phyloP scores from a whole-genome alignment of 257 asterid genomes.

The Salvia splendens region DNA sequence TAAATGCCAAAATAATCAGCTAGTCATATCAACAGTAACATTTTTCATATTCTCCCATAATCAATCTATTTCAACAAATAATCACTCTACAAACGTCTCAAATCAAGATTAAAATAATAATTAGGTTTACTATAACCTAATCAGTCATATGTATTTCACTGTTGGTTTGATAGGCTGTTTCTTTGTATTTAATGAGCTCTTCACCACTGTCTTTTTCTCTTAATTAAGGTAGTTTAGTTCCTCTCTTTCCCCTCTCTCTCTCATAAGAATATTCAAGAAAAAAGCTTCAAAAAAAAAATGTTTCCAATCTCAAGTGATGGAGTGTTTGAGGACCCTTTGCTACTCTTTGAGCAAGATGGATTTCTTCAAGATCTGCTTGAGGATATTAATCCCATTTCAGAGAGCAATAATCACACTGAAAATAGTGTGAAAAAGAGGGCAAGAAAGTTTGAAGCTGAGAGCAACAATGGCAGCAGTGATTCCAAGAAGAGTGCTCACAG shows the following conservation, averaged over 20 bases:
- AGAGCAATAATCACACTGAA: background rate
- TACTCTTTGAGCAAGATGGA: constrained; percentile 18
- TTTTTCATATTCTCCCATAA: background rate
- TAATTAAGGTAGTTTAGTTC: no score
- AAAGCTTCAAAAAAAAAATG: background rate
- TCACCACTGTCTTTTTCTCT: background rate
- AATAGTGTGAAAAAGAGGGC: constrained; percentile 13
- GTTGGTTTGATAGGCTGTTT: no score
- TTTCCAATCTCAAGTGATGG: constrained; percentile 23
- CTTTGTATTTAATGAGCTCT: background rate
- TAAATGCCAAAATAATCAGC: no score
- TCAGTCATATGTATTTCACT: no score
- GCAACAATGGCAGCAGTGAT: background rate
- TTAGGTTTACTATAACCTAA: background rate
- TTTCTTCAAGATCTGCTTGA: constrained; percentile 27
- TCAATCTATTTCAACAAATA: background rate
- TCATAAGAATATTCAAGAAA: background rate
- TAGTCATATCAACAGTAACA: background rate
- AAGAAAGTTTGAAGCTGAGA: background rate
- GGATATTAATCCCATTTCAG: constrained; percentile 1
- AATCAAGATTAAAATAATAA: constrained; percentile 1
- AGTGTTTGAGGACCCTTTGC: constrained; percentile 16
- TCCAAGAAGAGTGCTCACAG: constrained; percentile 44
- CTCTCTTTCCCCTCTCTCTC: no score
- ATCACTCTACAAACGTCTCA: background rate